phyloP scores from a whole-genome alignment of 2,329 filamentous ascomycete genomes.

The Ceratocystis diversiconidia region DNA sequence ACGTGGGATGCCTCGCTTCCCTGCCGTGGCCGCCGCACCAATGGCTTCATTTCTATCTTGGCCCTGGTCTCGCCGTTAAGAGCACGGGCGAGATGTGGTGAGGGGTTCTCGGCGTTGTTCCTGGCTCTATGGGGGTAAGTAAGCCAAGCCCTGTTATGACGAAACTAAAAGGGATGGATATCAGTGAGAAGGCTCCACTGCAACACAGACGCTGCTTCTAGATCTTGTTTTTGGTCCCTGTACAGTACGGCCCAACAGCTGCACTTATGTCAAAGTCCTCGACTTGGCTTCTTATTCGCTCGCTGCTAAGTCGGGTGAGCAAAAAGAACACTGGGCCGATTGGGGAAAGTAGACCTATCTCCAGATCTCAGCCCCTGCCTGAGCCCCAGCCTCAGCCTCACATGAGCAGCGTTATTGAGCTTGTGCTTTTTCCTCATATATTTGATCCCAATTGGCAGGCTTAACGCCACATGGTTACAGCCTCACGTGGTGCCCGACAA shows the following conservation, averaged over 20 bases:
- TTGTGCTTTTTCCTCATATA: background rate
- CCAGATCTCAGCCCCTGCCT: background rate
- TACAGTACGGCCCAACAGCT: background rate
- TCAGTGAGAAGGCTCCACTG: background rate
- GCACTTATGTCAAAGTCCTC: background rate
- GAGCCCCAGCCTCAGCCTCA: background rate
- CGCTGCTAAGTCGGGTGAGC: background rate
- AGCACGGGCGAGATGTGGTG: background rate
- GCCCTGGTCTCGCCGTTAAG: background rate
- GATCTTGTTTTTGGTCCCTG: background rate
- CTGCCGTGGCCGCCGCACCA: background rate
- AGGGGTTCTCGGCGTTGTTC: background rate
- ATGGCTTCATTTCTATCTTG: background rate
- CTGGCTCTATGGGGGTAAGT: background rate
- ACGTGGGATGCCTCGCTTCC: background rate
- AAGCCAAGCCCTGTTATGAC: background rate
- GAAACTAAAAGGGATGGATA: background rate
- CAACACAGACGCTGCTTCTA: conserved; percentile 1
- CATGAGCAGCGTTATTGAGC: background rate
- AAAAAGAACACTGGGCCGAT: too few relatives aligned
- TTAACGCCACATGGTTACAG: background rate
- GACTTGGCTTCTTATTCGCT: background rate
- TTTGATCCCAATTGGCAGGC: background rate
- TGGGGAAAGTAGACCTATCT: background rate
- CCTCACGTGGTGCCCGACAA: background rate